A percentile compares a stretch with the other conserved stretches of the same genome.
phyloP scores from a whole-genome alignment of 1,284 basidiomycete species.

The Sporisorium graminicola region DNA sequence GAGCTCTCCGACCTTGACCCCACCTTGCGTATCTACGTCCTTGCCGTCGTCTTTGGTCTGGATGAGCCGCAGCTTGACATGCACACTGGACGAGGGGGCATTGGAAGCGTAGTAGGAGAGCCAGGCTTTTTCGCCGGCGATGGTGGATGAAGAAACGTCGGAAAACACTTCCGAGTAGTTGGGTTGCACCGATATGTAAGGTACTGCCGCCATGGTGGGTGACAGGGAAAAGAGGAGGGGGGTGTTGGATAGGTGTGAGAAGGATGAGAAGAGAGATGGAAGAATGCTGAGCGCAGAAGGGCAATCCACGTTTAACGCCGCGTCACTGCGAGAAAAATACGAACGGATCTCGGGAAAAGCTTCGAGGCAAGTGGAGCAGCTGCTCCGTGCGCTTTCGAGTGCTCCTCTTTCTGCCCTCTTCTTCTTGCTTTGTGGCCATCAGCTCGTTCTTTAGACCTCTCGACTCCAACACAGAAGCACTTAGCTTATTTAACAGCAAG shows the following conservation, averaged over 20 bases:
- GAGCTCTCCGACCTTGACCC: slow-evolving; percentile 40
- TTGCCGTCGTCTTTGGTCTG: slow-evolving; percentile 53
- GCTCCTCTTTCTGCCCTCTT: background rate
- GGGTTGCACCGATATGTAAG: slow-evolving; percentile 75
- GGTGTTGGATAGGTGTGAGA: background rate
- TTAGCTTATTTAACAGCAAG: too few species aligned
- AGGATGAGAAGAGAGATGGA: background rate
- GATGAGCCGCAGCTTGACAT: slow-evolving; percentile 43
- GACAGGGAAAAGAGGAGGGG: background rate
- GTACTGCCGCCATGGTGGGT: slow-evolving; percentile 50
- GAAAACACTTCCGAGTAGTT: slow-evolving; percentile 75
- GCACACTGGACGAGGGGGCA: slow-evolving; percentile 48
- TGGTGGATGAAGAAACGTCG: slow-evolving; percentile 75
- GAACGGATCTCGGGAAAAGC: slow-evolving; percentile 10
- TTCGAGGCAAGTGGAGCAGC: slow-evolving; percentile 19
- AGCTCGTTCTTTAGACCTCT: background rate
- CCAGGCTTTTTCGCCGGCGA: slow-evolving; percentile 78
- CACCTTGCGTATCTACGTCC: slow-evolving; percentile 47
- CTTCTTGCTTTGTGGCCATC: background rate
- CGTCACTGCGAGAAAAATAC: background rate
- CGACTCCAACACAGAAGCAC: background rate
- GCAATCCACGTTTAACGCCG: background rate
- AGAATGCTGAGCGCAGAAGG: slow-evolving; percentile 2
- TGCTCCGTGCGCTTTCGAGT: slow-evolving; percentile 11
- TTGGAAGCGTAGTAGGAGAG: slow-evolving; percentile 76